Base-by-base conservation (phyloP, 2,329 filamentous ascomycete genomes). In the Colletotrichum paranaense region DNA sequence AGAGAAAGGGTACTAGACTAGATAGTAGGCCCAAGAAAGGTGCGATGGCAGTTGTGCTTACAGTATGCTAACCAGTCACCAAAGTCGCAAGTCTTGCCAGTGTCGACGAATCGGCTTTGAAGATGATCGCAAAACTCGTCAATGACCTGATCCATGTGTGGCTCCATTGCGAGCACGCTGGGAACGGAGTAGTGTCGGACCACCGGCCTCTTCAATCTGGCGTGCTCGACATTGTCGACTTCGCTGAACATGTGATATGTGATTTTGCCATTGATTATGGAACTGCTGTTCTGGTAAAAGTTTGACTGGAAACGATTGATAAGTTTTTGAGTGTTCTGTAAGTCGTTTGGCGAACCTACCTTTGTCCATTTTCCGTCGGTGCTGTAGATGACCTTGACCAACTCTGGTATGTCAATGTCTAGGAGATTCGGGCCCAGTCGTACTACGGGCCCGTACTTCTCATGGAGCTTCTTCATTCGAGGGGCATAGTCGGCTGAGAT, bases 221-320 rank as follows among this genome's bases (percentile, higher is more conserved):
- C 79, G 72, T 86, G 83, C 3, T 78, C 70, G 9, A 74, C 76
- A 4, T 79, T 76, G 68, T 84, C 77, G 0, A 79, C 79, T 52
- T 80, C 77, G 72, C 81, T 83, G 75, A 85, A 85, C 22, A 85
- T 74, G 73, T 84, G 79, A 74, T 81, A 82, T 9, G 78, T 79
- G 59, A 84, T 80, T 65, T 82, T 79, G 28, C 82, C 81, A 46
- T 82, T 76, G 67, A 80, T 77, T 35, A 81, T 74, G 30, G 79
- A 78, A 74, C 80, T 82, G 75, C 78, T 82, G 68, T 78, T 80
- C 38, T 81, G 77, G 70, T 84, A 84, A 30, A 83, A 81, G 46
- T 83, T 81, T 22, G 81, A 83, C 81, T 26, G 24, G 24, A 26
- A 26, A 26, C 24, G 24, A 26, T 26, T 26, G 24, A 26, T 26